phyloP scores from a whole-genome alignment of 2,329 filamentous ascomycete genomes.

The Aureobasidium sp. region DNA sequence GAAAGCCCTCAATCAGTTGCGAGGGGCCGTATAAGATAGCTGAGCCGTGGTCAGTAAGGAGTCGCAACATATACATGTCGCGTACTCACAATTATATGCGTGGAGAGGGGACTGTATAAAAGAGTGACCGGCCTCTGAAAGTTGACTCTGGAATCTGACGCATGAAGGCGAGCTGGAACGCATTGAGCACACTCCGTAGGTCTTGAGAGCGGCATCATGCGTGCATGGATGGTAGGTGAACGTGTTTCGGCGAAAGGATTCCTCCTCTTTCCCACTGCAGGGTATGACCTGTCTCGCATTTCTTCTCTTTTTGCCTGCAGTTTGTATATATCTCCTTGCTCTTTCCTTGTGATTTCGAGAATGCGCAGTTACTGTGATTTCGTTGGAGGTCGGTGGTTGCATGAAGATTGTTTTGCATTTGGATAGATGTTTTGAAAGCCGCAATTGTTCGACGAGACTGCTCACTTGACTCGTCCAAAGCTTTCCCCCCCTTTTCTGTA shows the following conservation, averaged over 20 bases:
- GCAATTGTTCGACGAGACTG: background rate
- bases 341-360: background rate
- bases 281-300: background rate
- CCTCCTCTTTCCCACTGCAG: conserved; percentile 1
- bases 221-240: background rate
- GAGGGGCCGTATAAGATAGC: too few relatives aligned
- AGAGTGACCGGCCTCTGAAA: too few relatives aligned
- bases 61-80: too few relatives aligned
- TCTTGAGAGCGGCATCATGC: too few relatives aligned
- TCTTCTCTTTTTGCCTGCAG: conserved; percentile 2
- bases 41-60: too few relatives aligned
- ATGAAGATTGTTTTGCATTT: background rate
- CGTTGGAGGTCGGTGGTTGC: background rate
- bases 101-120: too few relatives aligned
- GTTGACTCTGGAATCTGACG: too few relatives aligned
- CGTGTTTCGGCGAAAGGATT: background rate
- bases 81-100: too few relatives aligned
- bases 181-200: too few relatives aligned
- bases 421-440: background rate
- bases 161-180: too few relatives aligned
- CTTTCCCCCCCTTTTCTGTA: background rate
- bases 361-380: too few relatives aligned
- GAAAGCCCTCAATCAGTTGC: background rate
- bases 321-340: background rate
- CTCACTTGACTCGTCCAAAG: background rate